Conservation (phyloP, 1,139 yeast genomes). For the Geotrichum fermentans region DNA sequence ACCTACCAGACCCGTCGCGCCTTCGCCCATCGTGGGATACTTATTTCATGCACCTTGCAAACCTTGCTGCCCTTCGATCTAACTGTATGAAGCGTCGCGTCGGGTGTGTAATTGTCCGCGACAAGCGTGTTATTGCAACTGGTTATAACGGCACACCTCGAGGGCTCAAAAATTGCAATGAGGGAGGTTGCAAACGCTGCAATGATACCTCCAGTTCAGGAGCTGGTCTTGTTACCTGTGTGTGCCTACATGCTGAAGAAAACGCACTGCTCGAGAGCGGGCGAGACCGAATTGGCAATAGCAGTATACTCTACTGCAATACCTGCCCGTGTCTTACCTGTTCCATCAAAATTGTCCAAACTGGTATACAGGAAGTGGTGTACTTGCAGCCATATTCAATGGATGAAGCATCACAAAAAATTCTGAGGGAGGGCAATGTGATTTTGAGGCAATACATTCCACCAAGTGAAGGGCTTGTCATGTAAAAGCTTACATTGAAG, state of each 20-base stretch:
- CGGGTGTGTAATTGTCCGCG: constrained; percentile 89
- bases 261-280: constrained; percentile 94
- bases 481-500: constrained; percentile 1
- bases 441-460: constrained; percentile 55
- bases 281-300: constrained; percentile 68
- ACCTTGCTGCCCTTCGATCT: constrained; percentile 83
- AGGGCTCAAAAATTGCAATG: constrained; percentile 79
- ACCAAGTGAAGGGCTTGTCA: constrained; percentile 14
- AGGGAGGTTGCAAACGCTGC: constrained; percentile 92
- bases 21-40: constrained; percentile 94
- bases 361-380: constrained; percentile 89
- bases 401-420: constrained; percentile 71
- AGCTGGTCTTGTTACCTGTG: constrained; percentile 69
- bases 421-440: constrained; percentile 71
- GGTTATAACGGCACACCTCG: constrained; percentile 98
- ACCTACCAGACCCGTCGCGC: constrained; percentile 55
- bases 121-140: constrained; percentile 82
- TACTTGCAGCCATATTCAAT: constrained; percentile 88
- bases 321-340: constrained; percentile 98
- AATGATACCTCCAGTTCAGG: constrained; percentile 55
- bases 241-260: constrained; percentile 95
- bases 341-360: constrained; percentile 87
- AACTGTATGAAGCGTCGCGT: constrained; percentile 97
- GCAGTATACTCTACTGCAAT: constrained; percentile 75
- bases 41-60: constrained; percentile 89